Evolutionary conservation across 345 rosid genomes (phyloP).

Genomic region (Rhodomyrtus tomentosa): DNA sequence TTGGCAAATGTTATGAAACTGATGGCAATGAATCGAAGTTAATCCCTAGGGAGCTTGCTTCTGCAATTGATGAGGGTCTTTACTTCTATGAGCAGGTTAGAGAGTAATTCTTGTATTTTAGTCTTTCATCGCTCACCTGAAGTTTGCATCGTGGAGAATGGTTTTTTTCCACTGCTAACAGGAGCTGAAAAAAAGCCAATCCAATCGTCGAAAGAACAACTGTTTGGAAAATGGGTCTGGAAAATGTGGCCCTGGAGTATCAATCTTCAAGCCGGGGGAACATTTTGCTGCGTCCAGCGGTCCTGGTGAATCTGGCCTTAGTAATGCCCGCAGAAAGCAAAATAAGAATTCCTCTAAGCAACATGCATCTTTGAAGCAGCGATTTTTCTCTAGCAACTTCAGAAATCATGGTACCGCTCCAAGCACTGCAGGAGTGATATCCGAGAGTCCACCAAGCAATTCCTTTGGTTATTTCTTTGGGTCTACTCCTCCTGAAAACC

Average conservation of each 20-base stretch:
- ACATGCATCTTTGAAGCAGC: slow-evolving; percentile 47
- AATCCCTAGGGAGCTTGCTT: slow-evolving; percentile 71
- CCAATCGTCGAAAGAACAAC: slow-evolving; percentile 36
- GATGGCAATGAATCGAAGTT: slow-evolving; percentile 33
- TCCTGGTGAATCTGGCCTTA: slow-evolving; percentile 49
- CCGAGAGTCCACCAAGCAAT: slow-evolving; percentile 95
- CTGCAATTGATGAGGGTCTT: slow-evolving; percentile 86
- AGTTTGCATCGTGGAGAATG: not conserved
- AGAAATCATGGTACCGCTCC: slow-evolving; percentile 51
- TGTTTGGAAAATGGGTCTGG: slow-evolving; percentile 31
- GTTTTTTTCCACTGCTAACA: slow-evolving; percentile 13
- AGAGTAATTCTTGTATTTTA: not conserved
- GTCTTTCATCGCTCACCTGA: not conserved
- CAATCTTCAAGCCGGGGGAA: slow-evolving; percentile 36
- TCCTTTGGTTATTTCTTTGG: slow-evolving; percentile 94
- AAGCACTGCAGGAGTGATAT: slow-evolving; percentile 39
- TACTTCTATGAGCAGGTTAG: slow-evolving; percentile 86
- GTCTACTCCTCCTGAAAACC: slow-evolving; percentile 88
- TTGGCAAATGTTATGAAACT: slow-evolving; percentile 30
- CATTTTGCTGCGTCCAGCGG: slow-evolving; percentile 27
- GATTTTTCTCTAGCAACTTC: slow-evolving; percentile 78
- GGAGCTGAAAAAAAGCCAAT: slow-evolving; percentile 67
- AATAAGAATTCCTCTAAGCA: slow-evolving; percentile 50
- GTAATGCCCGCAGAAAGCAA: slow-evolving; percentile 45
- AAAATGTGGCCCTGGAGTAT: slow-evolving; percentile 33